These are phyloP conservation scores for Auriscalpium microsporum DNA, from an alignment of 768 basidiomycete species.

Conservation along the genomic window DNA sequence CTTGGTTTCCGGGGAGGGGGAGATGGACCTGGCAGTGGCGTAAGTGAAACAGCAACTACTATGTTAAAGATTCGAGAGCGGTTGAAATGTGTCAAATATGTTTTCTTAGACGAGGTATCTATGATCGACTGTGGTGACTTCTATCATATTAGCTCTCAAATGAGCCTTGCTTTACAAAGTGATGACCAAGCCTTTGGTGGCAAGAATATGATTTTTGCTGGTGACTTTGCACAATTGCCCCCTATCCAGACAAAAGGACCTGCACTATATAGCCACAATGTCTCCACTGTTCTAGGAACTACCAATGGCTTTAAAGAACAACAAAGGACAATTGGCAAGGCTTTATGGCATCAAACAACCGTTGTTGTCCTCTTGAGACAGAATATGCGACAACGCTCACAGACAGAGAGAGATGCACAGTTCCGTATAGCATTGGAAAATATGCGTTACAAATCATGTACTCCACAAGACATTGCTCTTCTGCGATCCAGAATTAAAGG, in stretches of 20 bases:
- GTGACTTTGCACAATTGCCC: slow-evolving; percentile 38
- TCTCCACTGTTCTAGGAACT: background rate
- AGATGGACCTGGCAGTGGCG: background rate
- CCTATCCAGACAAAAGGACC: slow-evolving; percentile 16
- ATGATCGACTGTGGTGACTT: slow-evolving; percentile 28
- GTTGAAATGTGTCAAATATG: slow-evolving; percentile 26
- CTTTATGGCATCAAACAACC: slow-evolving; percentile 14
- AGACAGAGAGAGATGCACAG: slow-evolving; percentile 19
- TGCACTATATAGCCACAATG: slow-evolving; percentile 15
- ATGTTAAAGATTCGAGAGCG: background rate
- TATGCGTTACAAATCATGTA: slow-evolving; percentile 24
- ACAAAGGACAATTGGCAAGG: slow-evolving; percentile 8
- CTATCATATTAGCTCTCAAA: slow-evolving; percentile 19
- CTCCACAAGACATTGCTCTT: slow-evolving; percentile 28
- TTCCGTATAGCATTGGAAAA: slow-evolving; percentile 27
- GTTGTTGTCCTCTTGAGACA: slow-evolving; percentile 15
- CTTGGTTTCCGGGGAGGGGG: slow-evolving; percentile 1
- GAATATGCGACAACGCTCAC: slow-evolving; percentile 11
- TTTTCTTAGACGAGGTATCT: slow-evolving; percentile 37
- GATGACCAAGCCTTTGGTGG: slow-evolving; percentile 27
- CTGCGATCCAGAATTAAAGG: slow-evolving; percentile 21
- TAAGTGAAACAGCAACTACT: background rate
- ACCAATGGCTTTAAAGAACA: slow-evolving; percentile 1
- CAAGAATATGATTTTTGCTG: slow-evolving; percentile 34
- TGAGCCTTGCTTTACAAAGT: slow-evolving; percentile 14